phyloP scores from a whole-genome alignment of 2,329 filamentous ascomycete species.

The Ascochyta fabae region DNA sequence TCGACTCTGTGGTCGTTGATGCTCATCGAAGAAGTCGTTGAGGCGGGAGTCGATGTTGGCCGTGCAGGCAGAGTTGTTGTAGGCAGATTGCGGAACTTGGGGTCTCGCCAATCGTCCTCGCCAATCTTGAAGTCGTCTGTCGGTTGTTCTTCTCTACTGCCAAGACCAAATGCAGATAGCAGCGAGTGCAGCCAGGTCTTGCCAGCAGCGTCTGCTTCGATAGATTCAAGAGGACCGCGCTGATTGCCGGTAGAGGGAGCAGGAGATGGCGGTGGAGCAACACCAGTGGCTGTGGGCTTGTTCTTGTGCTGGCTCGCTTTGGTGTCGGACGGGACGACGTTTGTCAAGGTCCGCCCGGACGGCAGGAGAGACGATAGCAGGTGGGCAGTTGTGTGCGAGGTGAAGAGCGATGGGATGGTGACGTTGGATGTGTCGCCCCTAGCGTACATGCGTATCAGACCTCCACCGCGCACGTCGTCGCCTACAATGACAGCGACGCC shows the following conservation, averaged over 20 bases:
- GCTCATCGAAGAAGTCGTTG: slow-evolving; percentile 55
- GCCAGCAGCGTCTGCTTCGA: not conserved
- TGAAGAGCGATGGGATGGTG: slow-evolving; percentile 93
- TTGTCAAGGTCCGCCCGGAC: slow-evolving; percentile 53
- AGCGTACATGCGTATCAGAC: slow-evolving; percentile 97
- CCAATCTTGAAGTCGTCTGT: slow-evolving; percentile 75
- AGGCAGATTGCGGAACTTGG: slow-evolving; percentile 66
- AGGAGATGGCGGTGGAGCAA: not conserved
- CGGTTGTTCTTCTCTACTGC: slow-evolving; percentile 21
- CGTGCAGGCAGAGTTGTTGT: slow-evolving; percentile 29
- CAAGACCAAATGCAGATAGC: slow-evolving; percentile 53
- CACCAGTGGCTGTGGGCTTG: slow-evolving; percentile 52
- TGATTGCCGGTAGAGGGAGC: slow-evolving; percentile 17
- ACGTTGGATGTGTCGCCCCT: slow-evolving; percentile 94
- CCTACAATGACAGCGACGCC: slow-evolving; percentile 91
- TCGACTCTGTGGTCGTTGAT: slow-evolving; percentile 23
- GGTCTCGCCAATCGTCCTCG: slow-evolving; percentile 86
- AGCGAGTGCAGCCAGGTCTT: slow-evolving; percentile 56
- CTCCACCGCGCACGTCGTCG: slow-evolving; percentile 87
- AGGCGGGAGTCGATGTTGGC: slow-evolving; percentile 3
- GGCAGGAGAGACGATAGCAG: slow-evolving; percentile 87
- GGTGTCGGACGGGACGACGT: slow-evolving; percentile 54
- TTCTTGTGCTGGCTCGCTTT: slow-evolving; percentile 63
- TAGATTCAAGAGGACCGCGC: slow-evolving; percentile 3
- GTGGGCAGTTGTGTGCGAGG: slow-evolving; percentile 91